Percentiles rank a stretch among this genome's conserved stretches.
These are phyloP conservation scores for Tulasnella sp. DNA, from an alignment of 768 basidiomycete genomes.

Conservation along the genomic window DNA sequence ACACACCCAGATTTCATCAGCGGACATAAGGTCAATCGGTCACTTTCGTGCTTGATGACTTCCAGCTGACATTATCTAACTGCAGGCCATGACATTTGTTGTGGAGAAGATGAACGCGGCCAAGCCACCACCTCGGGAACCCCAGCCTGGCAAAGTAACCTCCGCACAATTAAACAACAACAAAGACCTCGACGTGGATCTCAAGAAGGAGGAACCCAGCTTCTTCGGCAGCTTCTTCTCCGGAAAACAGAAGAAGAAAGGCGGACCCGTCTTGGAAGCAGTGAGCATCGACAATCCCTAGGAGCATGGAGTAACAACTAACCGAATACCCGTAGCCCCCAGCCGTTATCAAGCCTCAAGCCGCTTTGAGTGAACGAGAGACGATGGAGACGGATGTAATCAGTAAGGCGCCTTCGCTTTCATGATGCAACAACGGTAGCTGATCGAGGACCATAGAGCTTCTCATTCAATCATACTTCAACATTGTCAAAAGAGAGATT, in stretches of 20 bases:
- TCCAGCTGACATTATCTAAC: conserved; percentile 21
- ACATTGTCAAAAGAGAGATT: conserved; percentile 98
- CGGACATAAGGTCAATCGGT: conserved; percentile 69
- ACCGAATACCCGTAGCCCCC: conserved; percentile 57
- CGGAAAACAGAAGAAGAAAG: conserved; percentile 61
- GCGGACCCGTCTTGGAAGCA: conserved; percentile 54
- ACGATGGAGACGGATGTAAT: conserved; percentile 99
- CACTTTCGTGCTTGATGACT: neutral
- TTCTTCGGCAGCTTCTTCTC: conserved; percentile 97
- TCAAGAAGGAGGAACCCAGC: conserved; percentile 81
- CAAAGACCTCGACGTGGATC: conserved; percentile 88
- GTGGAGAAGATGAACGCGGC: conserved; percentile 74
- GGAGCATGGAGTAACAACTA: neutral
- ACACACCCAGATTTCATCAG: conserved; percentile 98
- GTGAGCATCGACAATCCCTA: conserved; percentile 38
- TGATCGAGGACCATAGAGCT: conserved; percentile 55
- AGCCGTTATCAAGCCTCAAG: conserved; percentile 80
- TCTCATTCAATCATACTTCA: conserved; percentile 94
- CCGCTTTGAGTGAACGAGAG: conserved; percentile 88
- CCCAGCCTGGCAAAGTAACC: conserved; percentile 63
- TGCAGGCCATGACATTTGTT: conserved; percentile 82
- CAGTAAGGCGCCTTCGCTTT: conserved; percentile 57
- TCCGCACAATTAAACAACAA: conserved; percentile 78
- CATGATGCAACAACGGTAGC: conserved; percentile 1
- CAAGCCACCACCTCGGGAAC: conserved; percentile 65